Base-by-base conservation (phyloP, 768 basidiomycete genomes). In the Rubroboletus pulcherrimus region DNA sequence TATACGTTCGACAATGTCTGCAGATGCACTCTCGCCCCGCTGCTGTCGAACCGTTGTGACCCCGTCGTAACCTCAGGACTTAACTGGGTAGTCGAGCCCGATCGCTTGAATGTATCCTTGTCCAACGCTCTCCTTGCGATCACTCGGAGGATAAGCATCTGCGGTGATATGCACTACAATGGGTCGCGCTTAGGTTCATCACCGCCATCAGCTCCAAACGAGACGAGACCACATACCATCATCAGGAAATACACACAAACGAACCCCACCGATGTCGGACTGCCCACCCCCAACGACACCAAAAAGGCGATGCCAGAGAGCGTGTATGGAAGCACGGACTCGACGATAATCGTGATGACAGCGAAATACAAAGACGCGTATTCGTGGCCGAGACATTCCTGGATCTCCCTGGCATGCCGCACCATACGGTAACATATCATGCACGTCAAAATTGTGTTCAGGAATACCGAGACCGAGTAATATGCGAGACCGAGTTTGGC, bases 111-210 rank as follows among this genome's bases (percentile, higher is more conserved):
- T 5, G 57, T 57, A 10, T 61, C 51, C 11, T 40, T 38, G n/a
- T 53, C 30, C 62, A 56, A 58, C 34, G 57, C 62, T 15, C 46
- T 59, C 11, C 60, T 60, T 9, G 11, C 19, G 37, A 68, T 33
- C 17, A 68, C 66, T 31, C 64, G 58, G 19, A 70, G 57, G 33
- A 70, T 64, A 43, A 68, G 42, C 42, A 66, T 49, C 40, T 66
- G 68, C 1, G 68, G 66, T 19, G 68, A 66, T 54, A 70, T 66
- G 40, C 61, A 68, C 67, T 70, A 34, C 7, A 6, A n/a, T 4
- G 12, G 29, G 17, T 21, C 33, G 3, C 10, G 19, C 1, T 45
- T 26, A 46, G 31, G 9, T 24, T 9, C 39, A 17, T n/a, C 26
- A 12, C n/a, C 21, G 5, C 17, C 24, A 17, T 24, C 11, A 17